A percentile compares a stretch with the other conserved stretches of the same genome.
Evolutionary conservation across 1,139 yeast genomes (phyloP).

Genomic region (Hemisphaericaspora subhashii): DNA sequence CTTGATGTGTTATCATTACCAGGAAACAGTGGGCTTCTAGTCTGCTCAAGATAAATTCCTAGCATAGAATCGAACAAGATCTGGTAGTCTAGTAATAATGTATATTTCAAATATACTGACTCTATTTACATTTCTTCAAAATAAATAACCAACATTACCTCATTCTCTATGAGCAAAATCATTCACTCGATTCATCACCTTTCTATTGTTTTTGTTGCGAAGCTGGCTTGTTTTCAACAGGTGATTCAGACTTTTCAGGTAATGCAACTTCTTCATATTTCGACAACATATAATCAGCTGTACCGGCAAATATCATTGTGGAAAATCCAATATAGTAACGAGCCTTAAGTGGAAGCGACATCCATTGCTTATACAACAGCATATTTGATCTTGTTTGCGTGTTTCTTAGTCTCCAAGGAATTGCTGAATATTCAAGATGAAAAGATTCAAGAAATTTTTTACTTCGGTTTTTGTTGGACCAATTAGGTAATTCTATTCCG

Average conservation of each 20-base stretch:
- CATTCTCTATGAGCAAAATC: constrained; percentile 7
- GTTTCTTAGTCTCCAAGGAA: neutral
- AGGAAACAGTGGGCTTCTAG: too few relatives aligned
- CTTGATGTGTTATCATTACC: too few relatives aligned
- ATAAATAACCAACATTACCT: neutral
- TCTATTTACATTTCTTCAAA: neutral
- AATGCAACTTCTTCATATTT: constrained; percentile 43
- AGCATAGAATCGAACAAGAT: neutral
- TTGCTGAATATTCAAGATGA: neutral
- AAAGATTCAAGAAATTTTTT: neutral
- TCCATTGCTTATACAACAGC: constrained; percentile 48
- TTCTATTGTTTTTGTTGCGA: neutral
- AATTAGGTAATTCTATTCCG: too few relatives aligned
- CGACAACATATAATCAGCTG: constrained; percentile 52
- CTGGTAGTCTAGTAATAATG: neutral
- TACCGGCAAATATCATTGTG: constrained; percentile 51
- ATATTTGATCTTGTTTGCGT: constrained; percentile 17
- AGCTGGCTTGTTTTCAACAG: constrained; percentile 7
- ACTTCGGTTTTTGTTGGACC: too few relatives aligned
- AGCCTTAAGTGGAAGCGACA: constrained; percentile 49
- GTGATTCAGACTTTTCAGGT: constrained; percentile 19
- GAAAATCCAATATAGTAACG: constrained; percentile 56
- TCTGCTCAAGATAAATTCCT: too few relatives aligned
- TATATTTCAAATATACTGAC: neutral
- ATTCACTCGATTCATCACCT: too few relatives aligned